Percentiles rank a stretch among this genome's conserved stretches.
Conservation (phyloP, 2,329 filamentous ascomycete genomes). For the Immersiporthe knoxdaviesiana region DNA sequence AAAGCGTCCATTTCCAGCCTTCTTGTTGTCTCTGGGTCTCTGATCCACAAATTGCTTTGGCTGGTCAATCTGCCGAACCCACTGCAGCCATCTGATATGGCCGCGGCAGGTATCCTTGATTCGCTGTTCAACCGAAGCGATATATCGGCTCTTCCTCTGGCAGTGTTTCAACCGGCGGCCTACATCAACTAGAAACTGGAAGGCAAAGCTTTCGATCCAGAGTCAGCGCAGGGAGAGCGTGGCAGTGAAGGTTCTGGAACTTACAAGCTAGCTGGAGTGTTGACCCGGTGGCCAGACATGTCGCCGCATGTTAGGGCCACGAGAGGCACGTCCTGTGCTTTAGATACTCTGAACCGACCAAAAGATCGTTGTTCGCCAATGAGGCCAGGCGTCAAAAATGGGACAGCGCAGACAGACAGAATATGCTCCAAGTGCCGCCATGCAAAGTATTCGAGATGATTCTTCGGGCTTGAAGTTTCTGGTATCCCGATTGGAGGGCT, state of each 20-base stretch:
- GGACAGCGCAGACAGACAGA: no score
- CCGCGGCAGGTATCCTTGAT: slow-evolving; percentile 8
- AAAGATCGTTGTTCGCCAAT: neutral
- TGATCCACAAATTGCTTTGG: neutral
- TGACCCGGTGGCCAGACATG: slow-evolving; percentile 28
- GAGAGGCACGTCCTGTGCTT: no score
- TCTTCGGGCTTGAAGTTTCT: no score
- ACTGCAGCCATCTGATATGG: slow-evolving; percentile 15
- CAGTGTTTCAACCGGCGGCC: neutral
- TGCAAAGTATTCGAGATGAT: no score
- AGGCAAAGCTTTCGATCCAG: neutral
- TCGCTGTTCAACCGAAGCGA: neutral
- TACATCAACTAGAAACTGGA: slow-evolving; percentile 4
- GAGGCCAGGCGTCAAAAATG: neutral
- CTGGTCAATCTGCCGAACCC: neutral
- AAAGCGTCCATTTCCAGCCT: neutral
- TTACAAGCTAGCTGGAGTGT: slow-evolving; percentile 29
- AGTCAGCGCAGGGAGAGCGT: neutral
- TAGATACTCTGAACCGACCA: no score
- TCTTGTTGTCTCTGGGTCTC: neutral
- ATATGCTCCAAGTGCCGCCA: no score
- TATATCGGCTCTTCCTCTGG: neutral
- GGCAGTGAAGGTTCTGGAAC: neutral
- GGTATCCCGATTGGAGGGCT: no score
- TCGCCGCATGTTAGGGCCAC: slow-evolving; percentile 30